Conservation (phyloP, 192 early-diverging fungal species). For the Coemansia sp. region DNA sequence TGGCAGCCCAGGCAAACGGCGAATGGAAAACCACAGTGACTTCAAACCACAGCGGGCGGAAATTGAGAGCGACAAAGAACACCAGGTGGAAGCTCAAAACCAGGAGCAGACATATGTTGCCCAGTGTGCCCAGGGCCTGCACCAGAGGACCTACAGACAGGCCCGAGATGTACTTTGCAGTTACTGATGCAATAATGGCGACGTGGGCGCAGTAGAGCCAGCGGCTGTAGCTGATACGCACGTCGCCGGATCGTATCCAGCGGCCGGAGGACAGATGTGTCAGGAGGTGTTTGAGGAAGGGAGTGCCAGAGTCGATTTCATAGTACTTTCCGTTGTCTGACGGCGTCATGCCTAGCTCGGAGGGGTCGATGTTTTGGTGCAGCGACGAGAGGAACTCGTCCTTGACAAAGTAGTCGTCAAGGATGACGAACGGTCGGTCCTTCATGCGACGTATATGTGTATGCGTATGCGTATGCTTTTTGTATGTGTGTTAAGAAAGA, state of each 20-base stretch:
- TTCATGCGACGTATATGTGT: conserved; percentile 14
- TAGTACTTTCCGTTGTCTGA: conserved; percentile 22
- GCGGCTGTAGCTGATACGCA: conserved; percentile 39
- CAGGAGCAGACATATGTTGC: conserved; percentile 27
- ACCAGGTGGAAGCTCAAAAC: conserved; percentile 39
- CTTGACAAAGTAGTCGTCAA: conserved; percentile 48
- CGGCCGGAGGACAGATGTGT: conserved; percentile 17
- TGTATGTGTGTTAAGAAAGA: neutral
- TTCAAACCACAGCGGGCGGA: conserved; percentile 34
- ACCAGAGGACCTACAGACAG: conserved; percentile 30
- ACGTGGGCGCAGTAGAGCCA: conserved; percentile 42
- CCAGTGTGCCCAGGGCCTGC: conserved; percentile 36
- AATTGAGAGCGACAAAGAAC: conserved; percentile 42
- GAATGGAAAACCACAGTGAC: conserved; percentile 34
- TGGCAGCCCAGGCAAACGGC: conserved; percentile 50
- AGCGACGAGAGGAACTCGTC: conserved; percentile 19
- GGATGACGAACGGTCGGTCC: conserved; percentile 32
- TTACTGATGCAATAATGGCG: conserved; percentile 22
- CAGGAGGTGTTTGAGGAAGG: conserved; percentile 25
- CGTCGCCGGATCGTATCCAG: conserved; percentile 33
- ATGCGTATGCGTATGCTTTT: too few relatives aligned
- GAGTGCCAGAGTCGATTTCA: conserved; percentile 26
- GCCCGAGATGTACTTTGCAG: conserved; percentile 27
- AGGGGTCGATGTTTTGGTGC: conserved; percentile 6
- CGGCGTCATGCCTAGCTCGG: conserved; percentile 15